Evolutionary conservation across 1,139 yeast species (phyloP), one percentile per base, ranked within the genome.

Genomic region (Kurtzmaniella natalensis): DNA sequence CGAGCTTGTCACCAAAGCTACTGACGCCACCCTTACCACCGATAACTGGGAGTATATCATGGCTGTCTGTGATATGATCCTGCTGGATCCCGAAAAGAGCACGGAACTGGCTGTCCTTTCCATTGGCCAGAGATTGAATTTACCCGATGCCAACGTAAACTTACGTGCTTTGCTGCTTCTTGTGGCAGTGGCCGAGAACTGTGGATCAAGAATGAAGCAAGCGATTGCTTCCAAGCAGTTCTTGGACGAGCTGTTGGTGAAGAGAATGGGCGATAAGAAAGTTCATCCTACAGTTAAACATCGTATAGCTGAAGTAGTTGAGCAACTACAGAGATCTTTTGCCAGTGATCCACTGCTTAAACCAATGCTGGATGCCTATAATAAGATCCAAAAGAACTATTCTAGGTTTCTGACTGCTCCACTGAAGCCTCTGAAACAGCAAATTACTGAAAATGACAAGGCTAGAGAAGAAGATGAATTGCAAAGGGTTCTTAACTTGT

Each of bases 41-140:
- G 97, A 89, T 51, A 86, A 92, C 59, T 89, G 95, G 94, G 84
- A 80, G 46, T 74, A 69, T 43, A 80, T 86, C 31, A 62, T 92
- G 20, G 92, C 81, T 41, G 94, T 83, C 1, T 88, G 96, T 48
- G 96, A 92, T 51, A 61, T 70, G 30, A 86, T 92, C 23, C 77
- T 79, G 38, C 67, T 70, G 4, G 81, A 82, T 47, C 94, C 96
- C 0, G 92, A 83, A 48, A 69, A 52, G 10, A 61, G 66, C 31
- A 72, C 83, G 17, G 67, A 64, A 37, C 64, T 66, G 26, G 81
- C 86, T 1, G 66, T 81, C 13, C 49, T 56, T 18, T 53, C 68
- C 2, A 59, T 88, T 15, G 66, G 71, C 32, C 57, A 64, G 15
- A 69, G 88, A 34, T 60, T 89, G 30, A 64, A 65, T 24, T 66